Evolutionary conservation across 225 moss, liverwort and hornwort genomes (phyloP).

Genomic region (Bryum argenteum): DNA sequence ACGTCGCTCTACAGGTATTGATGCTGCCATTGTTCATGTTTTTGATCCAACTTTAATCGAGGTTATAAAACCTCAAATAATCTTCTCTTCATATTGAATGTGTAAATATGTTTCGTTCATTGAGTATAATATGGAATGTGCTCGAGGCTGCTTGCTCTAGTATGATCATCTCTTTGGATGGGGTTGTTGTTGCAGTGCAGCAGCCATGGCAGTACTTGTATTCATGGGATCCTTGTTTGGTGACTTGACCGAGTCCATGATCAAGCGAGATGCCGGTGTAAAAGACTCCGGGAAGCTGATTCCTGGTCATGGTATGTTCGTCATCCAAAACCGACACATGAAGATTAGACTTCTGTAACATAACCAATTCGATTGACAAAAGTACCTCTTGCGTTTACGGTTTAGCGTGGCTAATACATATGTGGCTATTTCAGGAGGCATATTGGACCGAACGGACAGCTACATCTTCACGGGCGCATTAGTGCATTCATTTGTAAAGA

Average conservation of each 20-base stretch:
- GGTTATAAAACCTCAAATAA: too few relatives aligned
- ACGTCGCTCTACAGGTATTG: slow-evolving; percentile 65
- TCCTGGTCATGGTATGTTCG: slow-evolving; percentile 85
- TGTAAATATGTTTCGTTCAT: too few relatives aligned
- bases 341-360: background rate
- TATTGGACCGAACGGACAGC: slow-evolving; percentile 94
- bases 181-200: slow-evolving; percentile 57
- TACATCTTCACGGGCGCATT: slow-evolving; percentile 93
- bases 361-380: too few relatives aligned
- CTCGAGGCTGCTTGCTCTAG: too few relatives aligned
- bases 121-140: too few relatives aligned
- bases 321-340: background rate
- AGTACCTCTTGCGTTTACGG: too few relatives aligned
- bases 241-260: slow-evolving; percentile 97
- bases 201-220: slow-evolving; percentile 76
- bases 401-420: too few relatives aligned
- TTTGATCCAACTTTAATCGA: too few relatives aligned
- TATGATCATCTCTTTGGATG: background rate
- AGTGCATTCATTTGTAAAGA: slow-evolving; percentile 96
- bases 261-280: slow-evolving; percentile 97
- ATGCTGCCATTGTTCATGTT: background rate
- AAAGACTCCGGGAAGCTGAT: slow-evolving; percentile 96
- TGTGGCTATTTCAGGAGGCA: slow-evolving; percentile 60
- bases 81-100: too few relatives aligned
- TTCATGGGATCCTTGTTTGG: slow-evolving; percentile 92